Percentiles rank a stretch among this genome's conserved stretches.
Evolutionary conservation across 768 basidiomycete genomes (phyloP).

Genomic region (Pisolithus microcarpus): DNA sequence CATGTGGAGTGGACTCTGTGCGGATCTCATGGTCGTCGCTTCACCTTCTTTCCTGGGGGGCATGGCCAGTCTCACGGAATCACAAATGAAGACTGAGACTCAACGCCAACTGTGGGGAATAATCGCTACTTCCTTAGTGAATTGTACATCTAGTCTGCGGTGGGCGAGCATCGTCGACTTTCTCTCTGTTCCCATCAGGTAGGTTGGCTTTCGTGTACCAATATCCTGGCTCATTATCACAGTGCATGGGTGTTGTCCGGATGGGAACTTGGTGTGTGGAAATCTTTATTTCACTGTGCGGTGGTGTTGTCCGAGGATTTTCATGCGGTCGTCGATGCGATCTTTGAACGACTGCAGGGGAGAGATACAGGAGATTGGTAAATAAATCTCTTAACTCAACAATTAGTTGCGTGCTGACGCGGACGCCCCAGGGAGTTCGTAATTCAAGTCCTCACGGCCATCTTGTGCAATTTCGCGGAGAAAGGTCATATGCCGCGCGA

Average conservation of each 20-base stretch:
- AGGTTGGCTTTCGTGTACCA: constrained; percentile 5
- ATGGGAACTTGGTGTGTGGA: constrained; percentile 39
- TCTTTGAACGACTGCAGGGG: constrained; percentile 11
- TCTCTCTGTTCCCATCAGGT: constrained; percentile 46
- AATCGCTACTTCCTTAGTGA: constrained; percentile 30
- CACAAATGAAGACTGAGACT: constrained; percentile 15
- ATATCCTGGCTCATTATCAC: constrained; percentile 1
- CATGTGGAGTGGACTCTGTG: constrained; percentile 45
- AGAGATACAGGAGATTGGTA: constrained; percentile 19
- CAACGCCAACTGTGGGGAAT: constrained; percentile 43
- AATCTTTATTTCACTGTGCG: constrained; percentile 27
- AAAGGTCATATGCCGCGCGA: constrained; percentile 8
- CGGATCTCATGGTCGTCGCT: constrained; percentile 37
- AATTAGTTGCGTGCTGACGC: constrained; percentile 4
- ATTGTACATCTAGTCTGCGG: constrained; percentile 15
- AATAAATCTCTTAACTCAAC: not conserved
- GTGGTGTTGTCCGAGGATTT: constrained; percentile 15
- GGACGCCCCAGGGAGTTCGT: constrained; percentile 15
- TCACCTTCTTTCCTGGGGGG: constrained; percentile 34
- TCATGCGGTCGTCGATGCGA: constrained; percentile 6
- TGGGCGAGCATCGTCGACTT: constrained; percentile 41
- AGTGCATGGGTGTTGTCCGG: constrained; percentile 43
- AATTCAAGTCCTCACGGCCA: constrained; percentile 10
- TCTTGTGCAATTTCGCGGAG: constrained; percentile 10
- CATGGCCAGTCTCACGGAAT: constrained; percentile 20